Conservation (phyloP, 805 yeast genomes). For the Kluyveromyces lactis region DNA sequence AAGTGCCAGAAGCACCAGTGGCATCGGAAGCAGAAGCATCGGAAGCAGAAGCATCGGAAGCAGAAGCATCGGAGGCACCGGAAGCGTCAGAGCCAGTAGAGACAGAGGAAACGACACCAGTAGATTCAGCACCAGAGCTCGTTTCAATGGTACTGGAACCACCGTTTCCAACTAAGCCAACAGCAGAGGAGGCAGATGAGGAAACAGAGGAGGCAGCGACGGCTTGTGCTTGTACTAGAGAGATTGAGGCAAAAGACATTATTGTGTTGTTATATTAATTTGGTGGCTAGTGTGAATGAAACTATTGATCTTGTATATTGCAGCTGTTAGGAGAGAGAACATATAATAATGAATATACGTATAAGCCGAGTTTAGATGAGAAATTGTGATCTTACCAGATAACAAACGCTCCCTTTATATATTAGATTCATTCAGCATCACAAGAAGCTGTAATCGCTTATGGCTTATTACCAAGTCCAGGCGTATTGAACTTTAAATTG, state of each 20-base stretch:
- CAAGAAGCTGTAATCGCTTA: too few relatives aligned
- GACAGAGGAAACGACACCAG: conserved; percentile 7
- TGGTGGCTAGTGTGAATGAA: too few relatives aligned
- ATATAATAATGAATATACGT: too few relatives aligned
- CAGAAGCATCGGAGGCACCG: neutral
- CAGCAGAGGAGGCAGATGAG: neutral
- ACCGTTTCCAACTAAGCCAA: neutral
- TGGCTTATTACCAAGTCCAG: too few relatives aligned
- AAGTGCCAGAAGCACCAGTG: conserved; percentile 6
- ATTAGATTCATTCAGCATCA: too few relatives aligned
- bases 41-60: conserved; percentile 4
- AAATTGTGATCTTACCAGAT: too few relatives aligned
- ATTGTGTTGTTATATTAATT: too few relatives aligned
- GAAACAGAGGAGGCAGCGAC: neutral
- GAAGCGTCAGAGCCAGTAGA: conserved; percentile 2
- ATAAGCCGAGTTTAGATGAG: too few relatives aligned
- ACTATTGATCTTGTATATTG: too few relatives aligned
- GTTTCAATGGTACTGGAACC: neutral
- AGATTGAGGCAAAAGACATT: neutral
- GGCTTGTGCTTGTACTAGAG: neutral
- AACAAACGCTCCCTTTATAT: too few relatives aligned
- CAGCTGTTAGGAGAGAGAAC: too few relatives aligned
- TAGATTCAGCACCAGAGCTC: neutral
- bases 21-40: conserved; percentile 13
- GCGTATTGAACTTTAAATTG: too few relatives aligned